Percentiles rank a stretch among this genome's conserved stretches.
phyloP scores from a whole-genome alignment of 2,329 filamentous ascomycete genomes.

The Aureobasidium uvarum region DNA sequence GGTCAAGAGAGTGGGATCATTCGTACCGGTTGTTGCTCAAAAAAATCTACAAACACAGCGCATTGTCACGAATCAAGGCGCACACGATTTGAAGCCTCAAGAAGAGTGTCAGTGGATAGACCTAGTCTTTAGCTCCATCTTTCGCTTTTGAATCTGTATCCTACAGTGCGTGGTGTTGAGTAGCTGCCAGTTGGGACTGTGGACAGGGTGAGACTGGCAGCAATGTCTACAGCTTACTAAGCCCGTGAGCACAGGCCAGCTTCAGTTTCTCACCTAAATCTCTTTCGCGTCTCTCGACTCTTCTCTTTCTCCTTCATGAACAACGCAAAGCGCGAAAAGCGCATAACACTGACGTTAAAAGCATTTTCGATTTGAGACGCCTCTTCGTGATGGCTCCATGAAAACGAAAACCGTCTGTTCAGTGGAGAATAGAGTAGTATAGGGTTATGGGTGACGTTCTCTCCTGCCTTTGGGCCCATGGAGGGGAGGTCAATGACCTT shows the following conservation, averaged over 20 bases:
- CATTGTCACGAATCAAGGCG: not conserved
- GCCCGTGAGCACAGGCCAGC: not conserved
- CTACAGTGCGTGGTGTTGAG: not conserved
- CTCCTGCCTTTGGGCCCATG: constrained; percentile 33
- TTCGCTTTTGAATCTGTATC: not conserved
- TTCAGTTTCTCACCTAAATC: constrained; percentile 5
- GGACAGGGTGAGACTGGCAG: not conserved
- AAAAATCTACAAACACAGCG: not conserved
- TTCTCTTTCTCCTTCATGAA: constrained; percentile 34
- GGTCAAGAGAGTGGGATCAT: not conserved
- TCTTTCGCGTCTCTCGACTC: constrained; percentile 25
- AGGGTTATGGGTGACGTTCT: constrained; percentile 43
- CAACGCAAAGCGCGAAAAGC: constrained; percentile 37
- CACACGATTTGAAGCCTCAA: not conserved
- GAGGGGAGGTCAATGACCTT: constrained; percentile 43
- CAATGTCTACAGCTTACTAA: not conserved
- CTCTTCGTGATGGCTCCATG: constrained; percentile 41
- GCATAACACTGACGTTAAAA: constrained; percentile 41
- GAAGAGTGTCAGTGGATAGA: not conserved
- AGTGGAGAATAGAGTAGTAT: constrained; percentile 40
- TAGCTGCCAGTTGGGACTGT: not conserved
- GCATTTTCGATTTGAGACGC: constrained; percentile 44
- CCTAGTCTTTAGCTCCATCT: not conserved
- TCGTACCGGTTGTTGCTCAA: not conserved
- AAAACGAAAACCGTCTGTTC: constrained; percentile 43